Evolutionary conservation across 2,329 filamentous ascomycete species (phyloP), one percentile per base, ranked within the genome.

Genomic region (Penicillium sp.): DNA sequence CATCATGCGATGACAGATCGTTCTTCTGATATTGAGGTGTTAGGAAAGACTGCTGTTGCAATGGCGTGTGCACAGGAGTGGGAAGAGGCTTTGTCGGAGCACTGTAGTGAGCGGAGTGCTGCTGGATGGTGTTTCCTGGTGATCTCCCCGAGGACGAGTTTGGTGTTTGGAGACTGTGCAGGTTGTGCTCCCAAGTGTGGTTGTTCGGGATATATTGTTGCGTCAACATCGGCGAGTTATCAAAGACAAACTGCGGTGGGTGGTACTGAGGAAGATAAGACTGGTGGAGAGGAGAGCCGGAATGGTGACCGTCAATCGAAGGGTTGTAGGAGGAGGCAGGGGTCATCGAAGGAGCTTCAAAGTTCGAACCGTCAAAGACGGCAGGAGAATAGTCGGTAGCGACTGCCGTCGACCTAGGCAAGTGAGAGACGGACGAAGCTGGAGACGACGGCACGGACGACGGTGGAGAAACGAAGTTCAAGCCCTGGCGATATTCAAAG

Each of bases 11-110:
- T 1, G 77, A 74, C 2, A 73, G 71, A 49, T 80, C 76, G 74
- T 79, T 83, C 67, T 76, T 79, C 68, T 79, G 79, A 71, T 82
- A 84, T 30, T 76, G 76, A 35, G 76, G 72, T 4, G 75, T 76
- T 63, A 84, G 73, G 67, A 84, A 85, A 3, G 79, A 79, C 62
- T 82, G 80, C 71, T 82, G 80, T 71, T 85, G 82, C 30, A 81
- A 78, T 15, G 84, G 83, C 8, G 84, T 85, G 63, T 84, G 82
- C 50, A 82, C 78, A n/a, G 85, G 83, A 26, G 83, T 85, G 3
- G 84, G 84, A 13, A 85, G 79, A 67, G 84, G 80, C 72, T 85
- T 86, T 62, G 82, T 76, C 72, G 80, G 81, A 54, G 76, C 70
- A 62, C 58, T 60, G 78, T 76, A 67, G 51, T 54, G 19, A 62